Conservation (phyloP, 768 basidiomycete genomes). For the Chalciporus piperatus region DNA sequence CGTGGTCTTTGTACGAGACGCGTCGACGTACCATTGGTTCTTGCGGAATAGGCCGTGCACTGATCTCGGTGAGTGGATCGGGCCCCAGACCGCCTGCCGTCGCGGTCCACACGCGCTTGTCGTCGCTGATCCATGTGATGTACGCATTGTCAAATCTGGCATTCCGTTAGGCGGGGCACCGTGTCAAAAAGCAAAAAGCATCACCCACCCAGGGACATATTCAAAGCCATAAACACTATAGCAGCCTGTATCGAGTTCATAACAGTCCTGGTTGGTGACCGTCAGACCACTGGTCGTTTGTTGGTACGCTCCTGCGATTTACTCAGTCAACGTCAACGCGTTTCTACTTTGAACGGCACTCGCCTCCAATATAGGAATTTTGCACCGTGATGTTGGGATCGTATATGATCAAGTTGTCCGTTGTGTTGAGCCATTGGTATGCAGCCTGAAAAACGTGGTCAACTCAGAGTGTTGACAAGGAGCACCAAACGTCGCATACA, state of each 20-base stretch:
- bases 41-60: conserved; percentile 55
- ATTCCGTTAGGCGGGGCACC: conserved; percentile 12
- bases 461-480: background rate
- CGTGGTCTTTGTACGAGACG: too few species aligned
- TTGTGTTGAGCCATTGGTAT: conserved; percentile 41
- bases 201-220: conserved; percentile 40
- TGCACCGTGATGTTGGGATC: conserved; percentile 35
- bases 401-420: conserved; percentile 34
- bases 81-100: conserved; percentile 45
- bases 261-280: conserved; percentile 42
- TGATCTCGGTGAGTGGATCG: conserved; percentile 52
- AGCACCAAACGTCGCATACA: conserved; percentile 16
- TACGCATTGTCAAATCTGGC: conserved; percentile 49
- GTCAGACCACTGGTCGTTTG: conserved; percentile 38
- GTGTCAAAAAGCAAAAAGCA: background rate
- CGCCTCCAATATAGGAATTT: conserved; percentile 46
- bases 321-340: conserved; percentile 4
- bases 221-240: conserved; percentile 54
- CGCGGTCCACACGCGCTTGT: conserved; percentile 56
- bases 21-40: conserved; percentile 60
- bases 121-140: conserved; percentile 68
- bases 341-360: background rate
- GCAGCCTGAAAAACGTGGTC: conserved; percentile 31
- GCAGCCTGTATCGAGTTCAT: conserved; percentile 39
- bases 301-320: conserved; percentile 34